Percentiles rank a stretch among this genome's conserved stretches.
Evolutionary conservation across 176 grass and related monocot genomes (phyloP).

Genomic region (Oryza coarctata): DNA sequence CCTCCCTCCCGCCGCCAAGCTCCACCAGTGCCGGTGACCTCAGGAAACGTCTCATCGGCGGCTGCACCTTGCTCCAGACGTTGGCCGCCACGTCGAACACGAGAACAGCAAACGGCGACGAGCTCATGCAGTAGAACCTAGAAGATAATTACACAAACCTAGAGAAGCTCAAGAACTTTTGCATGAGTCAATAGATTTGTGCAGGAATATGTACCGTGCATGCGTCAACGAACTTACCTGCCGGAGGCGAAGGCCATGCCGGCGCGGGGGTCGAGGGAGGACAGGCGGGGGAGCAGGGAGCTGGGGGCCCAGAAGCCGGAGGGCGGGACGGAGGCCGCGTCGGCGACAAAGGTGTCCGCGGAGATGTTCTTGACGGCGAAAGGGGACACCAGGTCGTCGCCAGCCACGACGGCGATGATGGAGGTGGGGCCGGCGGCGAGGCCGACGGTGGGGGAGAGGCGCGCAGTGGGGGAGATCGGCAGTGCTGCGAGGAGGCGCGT

Average conservation of each 20-base stretch:
- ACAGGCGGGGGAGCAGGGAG: constrained; percentile 68
- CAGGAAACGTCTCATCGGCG: constrained; percentile 89
- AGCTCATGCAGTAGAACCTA: constrained; percentile 97
- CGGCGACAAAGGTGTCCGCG: constrained; percentile 79
- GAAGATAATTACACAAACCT: background rate
- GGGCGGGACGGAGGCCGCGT: constrained; percentile 54
- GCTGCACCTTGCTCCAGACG: constrained; percentile 80
- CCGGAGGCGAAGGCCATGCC: constrained; percentile 67
- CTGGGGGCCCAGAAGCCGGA: constrained; percentile 69
- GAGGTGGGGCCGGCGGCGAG: constrained; percentile 69
- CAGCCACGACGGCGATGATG: constrained; percentile 67
- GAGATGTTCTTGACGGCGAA: constrained; percentile 98
- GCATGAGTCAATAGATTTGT: background rate
- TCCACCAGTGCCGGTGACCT: constrained; percentile 71
- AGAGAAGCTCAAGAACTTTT: background rate
- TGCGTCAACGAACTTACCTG: constrained; percentile 17
- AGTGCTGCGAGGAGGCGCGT: constrained; percentile 72
- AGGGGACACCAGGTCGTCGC: constrained; percentile 86
- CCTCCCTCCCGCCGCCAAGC: constrained; percentile 47
- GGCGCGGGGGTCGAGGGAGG: constrained; percentile 69
- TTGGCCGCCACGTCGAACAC: constrained; percentile 68
- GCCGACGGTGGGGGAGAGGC: constrained; percentile 76
- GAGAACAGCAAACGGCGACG: constrained; percentile 71
- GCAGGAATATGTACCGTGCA: background rate
- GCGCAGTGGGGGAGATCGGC: constrained; percentile 58